Conservation (phyloP, 164 flowering plant genomes). For the Chimonanthus salicifolius region DNA sequence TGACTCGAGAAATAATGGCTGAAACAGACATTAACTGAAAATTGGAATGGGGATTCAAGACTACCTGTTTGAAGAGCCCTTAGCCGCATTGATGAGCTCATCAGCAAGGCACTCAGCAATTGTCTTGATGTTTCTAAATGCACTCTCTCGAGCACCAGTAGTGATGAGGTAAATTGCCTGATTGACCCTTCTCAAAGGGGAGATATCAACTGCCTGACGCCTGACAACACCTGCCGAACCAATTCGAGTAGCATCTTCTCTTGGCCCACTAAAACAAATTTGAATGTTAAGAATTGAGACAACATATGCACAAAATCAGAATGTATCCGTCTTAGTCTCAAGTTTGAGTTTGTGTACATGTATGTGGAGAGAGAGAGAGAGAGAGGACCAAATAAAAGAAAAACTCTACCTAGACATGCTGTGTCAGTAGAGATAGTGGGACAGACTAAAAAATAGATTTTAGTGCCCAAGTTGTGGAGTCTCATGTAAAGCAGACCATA, state of each 20-base stretch:
- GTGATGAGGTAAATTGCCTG: constrained; percentile 29
- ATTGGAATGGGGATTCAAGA: background rate
- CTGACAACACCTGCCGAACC: constrained; percentile 35
- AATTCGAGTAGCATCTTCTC: constrained; percentile 31
- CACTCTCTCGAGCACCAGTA: constrained; percentile 31
- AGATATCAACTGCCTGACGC: constrained; percentile 33
- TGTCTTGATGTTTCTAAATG: constrained; percentile 29
- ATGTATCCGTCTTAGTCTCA: too few species aligned
- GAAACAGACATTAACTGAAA: background rate
- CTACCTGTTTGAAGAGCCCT: constrained; percentile 29
- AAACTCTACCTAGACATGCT: too few species aligned
- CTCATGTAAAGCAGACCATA: too few species aligned
- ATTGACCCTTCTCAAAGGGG: constrained; percentile 29
- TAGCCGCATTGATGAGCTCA: constrained; percentile 31
- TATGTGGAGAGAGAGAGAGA: too few species aligned
- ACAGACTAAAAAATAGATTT: too few species aligned
- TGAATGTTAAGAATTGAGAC: too few species aligned
- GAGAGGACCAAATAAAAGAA: too few species aligned
- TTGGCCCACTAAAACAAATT: constrained; percentile 21
- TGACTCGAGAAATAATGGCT: background rate
- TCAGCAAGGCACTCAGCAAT: constrained; percentile 31
- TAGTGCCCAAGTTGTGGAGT: too few species aligned
- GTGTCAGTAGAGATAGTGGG: too few species aligned
- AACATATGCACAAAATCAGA: too few species aligned
- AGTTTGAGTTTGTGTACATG: too few species aligned